Evolutionary conservation across 768 basidiomycete species (phyloP).

Genomic region (Hygrocybe coccinea): DNA sequence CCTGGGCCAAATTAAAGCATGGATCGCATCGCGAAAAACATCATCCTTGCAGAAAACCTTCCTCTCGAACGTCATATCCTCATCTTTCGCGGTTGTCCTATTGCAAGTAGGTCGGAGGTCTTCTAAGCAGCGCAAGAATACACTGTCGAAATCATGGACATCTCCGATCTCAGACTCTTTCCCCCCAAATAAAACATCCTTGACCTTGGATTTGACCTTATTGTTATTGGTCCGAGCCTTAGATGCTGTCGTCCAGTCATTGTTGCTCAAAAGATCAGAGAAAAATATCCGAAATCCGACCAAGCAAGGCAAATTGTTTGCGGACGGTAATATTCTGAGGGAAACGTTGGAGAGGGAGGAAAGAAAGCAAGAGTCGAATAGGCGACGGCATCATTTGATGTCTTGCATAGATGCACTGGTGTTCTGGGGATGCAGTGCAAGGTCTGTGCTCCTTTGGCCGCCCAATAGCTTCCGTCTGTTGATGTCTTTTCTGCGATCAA

Average conservation of each 20-base stretch:
- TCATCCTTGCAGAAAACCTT: conserved; percentile 50
- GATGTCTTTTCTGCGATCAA: conserved; percentile 2
- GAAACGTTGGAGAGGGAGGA: conserved; percentile 22
- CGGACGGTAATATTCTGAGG: conserved; percentile 1
- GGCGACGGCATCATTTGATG: conserved; percentile 30
- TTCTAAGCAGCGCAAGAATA: not conserved
- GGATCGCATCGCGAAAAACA: conserved; percentile 23
- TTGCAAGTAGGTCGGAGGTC: conserved; percentile 43
- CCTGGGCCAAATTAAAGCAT: conserved; percentile 8
- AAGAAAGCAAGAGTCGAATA: conserved; percentile 17
- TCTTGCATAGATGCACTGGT: conserved; percentile 60
- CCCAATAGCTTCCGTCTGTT: conserved; percentile 7
- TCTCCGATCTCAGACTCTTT: conserved; percentile 68
- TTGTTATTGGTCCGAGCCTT: conserved; percentile 65
- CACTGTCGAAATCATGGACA: conserved; percentile 3
- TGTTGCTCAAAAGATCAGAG: conserved; percentile 36
- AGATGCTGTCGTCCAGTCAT: conserved; percentile 54
- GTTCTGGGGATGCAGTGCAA: conserved; percentile 75
- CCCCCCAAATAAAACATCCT: conserved; percentile 54
- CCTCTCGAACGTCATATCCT: conserved; percentile 52
- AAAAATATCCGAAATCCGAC: not conserved
- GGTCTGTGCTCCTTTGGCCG: conserved; percentile 39
- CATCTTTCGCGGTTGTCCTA: conserved; percentile 51
- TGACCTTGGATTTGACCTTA: conserved; percentile 65
- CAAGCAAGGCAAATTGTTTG: not conserved